Base-by-base conservation (phyloP, 2,329 filamentous ascomycete species). In the Graphilbum ipis-grandicollis region DNA sequence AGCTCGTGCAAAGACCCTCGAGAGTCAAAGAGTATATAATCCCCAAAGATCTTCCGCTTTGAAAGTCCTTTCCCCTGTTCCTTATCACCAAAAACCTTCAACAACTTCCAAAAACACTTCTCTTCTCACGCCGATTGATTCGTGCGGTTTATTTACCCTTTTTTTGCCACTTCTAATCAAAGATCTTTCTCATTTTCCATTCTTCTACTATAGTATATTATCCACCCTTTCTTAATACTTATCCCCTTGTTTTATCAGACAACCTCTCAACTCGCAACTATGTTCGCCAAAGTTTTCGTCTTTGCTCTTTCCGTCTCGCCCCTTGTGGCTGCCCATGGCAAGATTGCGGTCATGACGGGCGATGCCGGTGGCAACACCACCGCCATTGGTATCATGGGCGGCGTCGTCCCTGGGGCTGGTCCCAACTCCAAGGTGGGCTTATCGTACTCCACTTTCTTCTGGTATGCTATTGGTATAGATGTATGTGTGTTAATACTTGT, bases 321-420 rank as follows among this genome's bases (percentile, higher is more conserved):
- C 12, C 44, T 53, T 19, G 51, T 51, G 14, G 39, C 50, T 17
- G 52, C 50, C 22, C 52, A 55, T 39, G 52, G 52, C 44, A 54
- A 53, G 35, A 39, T 54, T 26, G 44, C 45, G 14, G 47, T 46
- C 15, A 45, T 52, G 10, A 44, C 43, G 8, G 56, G 56, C 31
- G 51, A 59, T 40, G 47, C 47, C 2, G 57, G 57, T 25, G 58
- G 58, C 43, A 62, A 62, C 46, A 52, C 52, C 18, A 61, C 58
- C 1, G 58, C 52, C n/a, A 49, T 61, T 3, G 59, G 50, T 18
- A 62, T 61, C 41, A 45, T 51, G 41, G 58, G 59, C 32, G 57
- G 44, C 26, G 44, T 59, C 38, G 54, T 63, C 14, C 58, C 60
- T 7, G 53, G 54, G 8, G 41, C 56, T 1, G 59, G 60, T 17